A percentile compares a stretch with the other conserved stretches of the same genome.
These are phyloP conservation scores for Polyrhizophydium stewartii DNA, from an alignment of 371 early-diverging fungal genomes.

Conservation along the genomic window DNA sequence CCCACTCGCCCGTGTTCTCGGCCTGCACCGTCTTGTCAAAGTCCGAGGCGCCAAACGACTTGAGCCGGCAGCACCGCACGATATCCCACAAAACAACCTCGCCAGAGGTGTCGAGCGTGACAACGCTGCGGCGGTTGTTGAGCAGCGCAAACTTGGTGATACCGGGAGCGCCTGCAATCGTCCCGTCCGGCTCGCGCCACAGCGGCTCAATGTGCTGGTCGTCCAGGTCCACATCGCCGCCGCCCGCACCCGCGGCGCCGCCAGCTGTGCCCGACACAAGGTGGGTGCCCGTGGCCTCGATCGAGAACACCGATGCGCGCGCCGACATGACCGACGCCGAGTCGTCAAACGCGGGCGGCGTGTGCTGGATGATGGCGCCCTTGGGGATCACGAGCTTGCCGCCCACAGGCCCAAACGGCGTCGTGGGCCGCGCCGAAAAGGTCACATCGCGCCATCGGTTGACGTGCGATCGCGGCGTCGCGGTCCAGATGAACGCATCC, in stretches of 20 bases:
- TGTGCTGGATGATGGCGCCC: background rate
- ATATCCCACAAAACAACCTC: slow-evolving; percentile 89
- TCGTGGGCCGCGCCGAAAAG: background rate
- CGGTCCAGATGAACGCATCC: slow-evolving; percentile 87
- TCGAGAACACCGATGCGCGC: background rate
- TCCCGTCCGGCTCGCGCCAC: slow-evolving; percentile 24
- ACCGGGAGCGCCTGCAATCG: slow-evolving; percentile 54
- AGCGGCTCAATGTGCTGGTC: slow-evolving; percentile 19
- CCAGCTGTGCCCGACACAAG: background rate
- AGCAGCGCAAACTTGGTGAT: slow-evolving; percentile 64
- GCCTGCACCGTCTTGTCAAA: slow-evolving; percentile 56
- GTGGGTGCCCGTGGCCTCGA: background rate
- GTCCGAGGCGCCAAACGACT: background rate
- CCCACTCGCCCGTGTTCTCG: slow-evolving; percentile 70
- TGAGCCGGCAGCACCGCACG: slow-evolving; percentile 39
- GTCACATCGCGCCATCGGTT: slow-evolving; percentile 67
- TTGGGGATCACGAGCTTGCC: background rate
- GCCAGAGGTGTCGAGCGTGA: slow-evolving; percentile 81
- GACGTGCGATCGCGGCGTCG: slow-evolving; percentile 74
- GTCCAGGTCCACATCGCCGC: slow-evolving; percentile 14
- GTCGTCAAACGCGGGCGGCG: too few species aligned
- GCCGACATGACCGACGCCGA: background rate
- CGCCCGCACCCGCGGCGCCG: background rate
- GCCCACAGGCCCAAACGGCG: background rate
- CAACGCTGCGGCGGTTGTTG: slow-evolving; percentile 78